Evolutionary conservation across 805 yeast species (phyloP), one percentile per base, ranked within the genome.

Genomic region (Candida sphagnicola): DNA sequence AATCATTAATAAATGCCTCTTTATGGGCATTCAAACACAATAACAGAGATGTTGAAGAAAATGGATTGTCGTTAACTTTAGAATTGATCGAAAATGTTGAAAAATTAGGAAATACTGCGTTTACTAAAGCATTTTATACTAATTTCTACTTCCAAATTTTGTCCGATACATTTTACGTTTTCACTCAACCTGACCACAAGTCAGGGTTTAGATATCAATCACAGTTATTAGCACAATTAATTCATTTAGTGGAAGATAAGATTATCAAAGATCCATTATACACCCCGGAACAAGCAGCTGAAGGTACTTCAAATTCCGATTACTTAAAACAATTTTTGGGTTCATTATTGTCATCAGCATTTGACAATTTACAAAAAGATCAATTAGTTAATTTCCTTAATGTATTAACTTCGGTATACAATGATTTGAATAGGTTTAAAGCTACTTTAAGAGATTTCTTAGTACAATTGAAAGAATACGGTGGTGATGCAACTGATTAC

Each of bases 1-100:
- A 85, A 56, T 76, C 88, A 42, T 83, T 93, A 41, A 80, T 93
- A 43, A 91, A 89, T 64, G 95, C 98, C 2, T 90, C 95, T 33
- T 72, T 93, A 54, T 93, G 99, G 99, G 97, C 98, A 0, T 86
- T 93, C 62, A 91, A 93, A 65, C 99, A 93, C 62, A 93, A 90
- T 56, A 90, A 93, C 63, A 80, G 98, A 61, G 98, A 91, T 40
- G 97, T 93, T 40, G 99, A 93, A 62, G 90, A 84, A 46, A 82
- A 82, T 39, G 99, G 99, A 18, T 75, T 93, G 50, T 77, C 82
- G 28, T 74, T 93, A 47, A 86, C 93, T 24, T 72, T 84, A 41
- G 97, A 91, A 56, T 71, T 93, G 45, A 72, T 91, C 43, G 80
- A 78, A 49, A 93, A 93, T 59, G 90, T 93, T 49, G 91, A 89